phyloP scores from a whole-genome alignment of 345 rosid species.

The Arabidopsis arenosa region DNA sequence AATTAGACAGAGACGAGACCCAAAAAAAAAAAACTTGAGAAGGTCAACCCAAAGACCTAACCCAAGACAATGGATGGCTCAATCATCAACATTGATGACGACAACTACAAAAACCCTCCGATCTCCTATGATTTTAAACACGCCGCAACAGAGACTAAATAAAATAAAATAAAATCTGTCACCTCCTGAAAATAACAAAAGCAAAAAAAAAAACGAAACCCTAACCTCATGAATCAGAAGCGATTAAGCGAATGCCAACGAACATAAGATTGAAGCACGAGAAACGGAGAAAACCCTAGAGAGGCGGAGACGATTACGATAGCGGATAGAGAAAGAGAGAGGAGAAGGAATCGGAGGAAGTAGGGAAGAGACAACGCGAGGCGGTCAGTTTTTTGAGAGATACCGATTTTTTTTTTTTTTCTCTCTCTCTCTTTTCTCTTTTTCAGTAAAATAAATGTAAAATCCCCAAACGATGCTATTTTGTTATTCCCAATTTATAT shows the following conservation, averaged over 20 bases:
- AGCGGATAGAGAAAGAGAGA: slow-evolving; percentile 16
- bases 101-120: slow-evolving; percentile 20
- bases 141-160: not conserved
- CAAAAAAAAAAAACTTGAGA: not conserved
- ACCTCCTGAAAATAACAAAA: not conserved
- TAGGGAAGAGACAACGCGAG: slow-evolving; percentile 39
- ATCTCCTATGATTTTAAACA: slow-evolving; percentile 25
- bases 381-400: slow-evolving; percentile 37
- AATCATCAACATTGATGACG: slow-evolving; percentile 45
- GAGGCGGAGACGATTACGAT: slow-evolving; percentile 43
- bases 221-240: slow-evolving; percentile 48
- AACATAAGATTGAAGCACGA: slow-evolving; percentile 13
- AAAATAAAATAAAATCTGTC: not conserved
- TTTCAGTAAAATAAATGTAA: slow-evolving; percentile 23
- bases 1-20: slow-evolving; percentile 4
- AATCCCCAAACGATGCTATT: slow-evolving; percentile 14
- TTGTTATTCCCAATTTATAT: not conserved
- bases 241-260: slow-evolving; percentile 38
- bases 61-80: slow-evolving; percentile 45
- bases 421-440: not conserved
- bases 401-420: slow-evolving; percentile 25
- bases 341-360: slow-evolving; percentile 29
- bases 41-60: slow-evolving; percentile 34
- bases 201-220: slow-evolving; percentile 35
- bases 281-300: slow-evolving; percentile 32